A percentile compares a stretch with the other conserved stretches of the same genome.
Evolutionary conservation across 176 grass and related monocot species (phyloP).

Genomic region (Rhynchospora pubera): DNA sequence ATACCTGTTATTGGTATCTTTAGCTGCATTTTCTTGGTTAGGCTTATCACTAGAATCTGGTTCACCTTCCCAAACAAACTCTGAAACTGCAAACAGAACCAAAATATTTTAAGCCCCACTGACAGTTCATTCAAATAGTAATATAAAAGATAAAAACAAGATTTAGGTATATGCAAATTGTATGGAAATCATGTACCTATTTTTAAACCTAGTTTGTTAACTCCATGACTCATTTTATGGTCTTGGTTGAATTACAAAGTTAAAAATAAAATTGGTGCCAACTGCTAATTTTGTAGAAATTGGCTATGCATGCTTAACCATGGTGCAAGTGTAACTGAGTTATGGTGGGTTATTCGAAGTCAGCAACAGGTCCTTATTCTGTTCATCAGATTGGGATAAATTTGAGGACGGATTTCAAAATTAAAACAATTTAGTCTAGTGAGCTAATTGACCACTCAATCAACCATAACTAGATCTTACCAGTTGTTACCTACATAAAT

Average conservation of each 20-base stretch:
- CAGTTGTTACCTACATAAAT: background rate
- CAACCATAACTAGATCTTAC: too few species aligned
- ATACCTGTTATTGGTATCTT: constrained; percentile 49
- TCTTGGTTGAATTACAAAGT: background rate
- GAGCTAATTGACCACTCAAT: background rate
- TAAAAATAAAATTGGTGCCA: background rate
- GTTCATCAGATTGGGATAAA: background rate
- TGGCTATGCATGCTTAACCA: background rate
- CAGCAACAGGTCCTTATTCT: background rate
- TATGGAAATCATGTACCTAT: background rate
- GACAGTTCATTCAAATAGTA: background rate
- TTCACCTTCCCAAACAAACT: constrained; percentile 93
- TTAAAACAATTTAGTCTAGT: background rate
- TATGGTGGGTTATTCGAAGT: background rate
- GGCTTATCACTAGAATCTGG: constrained; percentile 35
- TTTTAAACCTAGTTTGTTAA: background rate
- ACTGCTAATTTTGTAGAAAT: background rate
- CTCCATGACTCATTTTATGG: background rate
- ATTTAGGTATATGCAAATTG: background rate
- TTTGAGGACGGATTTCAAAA: background rate
- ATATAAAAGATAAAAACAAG: background rate
- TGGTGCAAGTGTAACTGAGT: background rate
- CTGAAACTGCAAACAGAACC: constrained; percentile 60
- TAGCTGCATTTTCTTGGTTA: constrained; percentile 31
- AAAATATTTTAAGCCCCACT: background rate